Evolutionary conservation across 257 asterid genomes (phyloP).

Genomic region (Nicotiana attenuata): DNA sequence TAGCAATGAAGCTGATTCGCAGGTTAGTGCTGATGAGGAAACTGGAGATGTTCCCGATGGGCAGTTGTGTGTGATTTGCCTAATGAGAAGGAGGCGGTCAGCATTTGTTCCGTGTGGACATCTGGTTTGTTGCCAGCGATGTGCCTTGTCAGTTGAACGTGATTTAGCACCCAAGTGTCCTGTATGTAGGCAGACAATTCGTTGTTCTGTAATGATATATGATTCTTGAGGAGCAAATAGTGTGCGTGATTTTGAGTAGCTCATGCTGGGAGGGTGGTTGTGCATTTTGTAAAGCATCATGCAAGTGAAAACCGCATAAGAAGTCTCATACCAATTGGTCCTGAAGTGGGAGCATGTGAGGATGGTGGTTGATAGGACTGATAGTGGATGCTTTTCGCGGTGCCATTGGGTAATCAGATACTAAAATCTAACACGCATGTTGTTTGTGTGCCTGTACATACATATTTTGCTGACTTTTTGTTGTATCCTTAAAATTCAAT

Average conservation of each 20-base stretch:
- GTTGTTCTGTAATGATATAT: conserved; percentile 60
- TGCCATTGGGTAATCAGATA: neutral
- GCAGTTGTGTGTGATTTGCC: conserved; percentile 80
- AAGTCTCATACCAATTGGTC: neutral
- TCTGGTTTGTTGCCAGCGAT: conserved; percentile 77
- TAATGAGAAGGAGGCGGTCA: conserved; percentile 67
- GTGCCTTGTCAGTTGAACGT: conserved; percentile 71
- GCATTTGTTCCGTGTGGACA: conserved; percentile 96
- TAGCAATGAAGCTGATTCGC: conserved; percentile 21
- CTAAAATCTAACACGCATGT: neutral
- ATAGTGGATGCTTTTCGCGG: neutral
- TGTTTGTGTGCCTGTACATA: neutral
- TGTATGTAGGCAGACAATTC: conserved; percentile 73
- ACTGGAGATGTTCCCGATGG: conserved; percentile 64
- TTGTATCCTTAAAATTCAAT: neutral
- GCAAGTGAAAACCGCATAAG: neutral
- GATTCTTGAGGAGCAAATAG: conserved; percentile 42
- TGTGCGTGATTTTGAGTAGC: neutral
- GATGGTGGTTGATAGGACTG: neutral
- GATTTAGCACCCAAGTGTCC: conserved; percentile 75
- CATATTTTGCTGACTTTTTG: neutral
- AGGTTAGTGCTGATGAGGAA: conserved; percentile 54
- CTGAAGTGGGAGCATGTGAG: neutral
- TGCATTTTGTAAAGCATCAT: conserved; percentile 6
- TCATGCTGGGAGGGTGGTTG: neutral